phyloP scores from a whole-genome alignment of 768 basidiomycete genomes.

The Pisolithus albus region DNA sequence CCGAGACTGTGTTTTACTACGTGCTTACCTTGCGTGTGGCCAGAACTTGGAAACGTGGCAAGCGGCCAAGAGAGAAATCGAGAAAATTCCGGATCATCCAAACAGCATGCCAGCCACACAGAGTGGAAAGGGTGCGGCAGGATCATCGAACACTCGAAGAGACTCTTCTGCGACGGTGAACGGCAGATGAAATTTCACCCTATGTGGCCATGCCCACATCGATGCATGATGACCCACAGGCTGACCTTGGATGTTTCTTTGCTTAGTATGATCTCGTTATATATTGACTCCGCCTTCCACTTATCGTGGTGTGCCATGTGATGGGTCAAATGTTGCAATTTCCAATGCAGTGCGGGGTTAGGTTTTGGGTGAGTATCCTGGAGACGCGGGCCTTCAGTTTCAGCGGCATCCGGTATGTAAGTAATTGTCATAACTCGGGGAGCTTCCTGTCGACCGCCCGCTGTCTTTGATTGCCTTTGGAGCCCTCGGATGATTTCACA shows the following conservation, averaged over 20 bases:
- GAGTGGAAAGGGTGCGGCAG: constrained; percentile 26
- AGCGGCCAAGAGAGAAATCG: constrained; percentile 88
- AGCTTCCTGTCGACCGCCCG: too few relatives aligned
- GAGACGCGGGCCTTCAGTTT: background rate
- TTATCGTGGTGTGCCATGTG: background rate
- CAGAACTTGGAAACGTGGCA: constrained; percentile 98
- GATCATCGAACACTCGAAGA: constrained; percentile 41
- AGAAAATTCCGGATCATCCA: constrained; percentile 86
- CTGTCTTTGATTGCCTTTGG: background rate
- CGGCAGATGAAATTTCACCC: constrained; percentile 37
- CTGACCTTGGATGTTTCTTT: background rate
- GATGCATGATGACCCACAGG: too few relatives aligned
- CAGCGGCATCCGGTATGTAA: too few relatives aligned
- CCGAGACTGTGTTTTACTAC: background rate
- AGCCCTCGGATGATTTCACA: too few relatives aligned
- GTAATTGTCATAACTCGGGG: too few relatives aligned
- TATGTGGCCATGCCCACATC: background rate
- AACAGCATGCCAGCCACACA: constrained; percentile 51
- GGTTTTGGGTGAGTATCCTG: background rate
- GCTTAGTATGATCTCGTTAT: constrained; percentile 2
- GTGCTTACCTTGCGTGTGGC: constrained; percentile 12
- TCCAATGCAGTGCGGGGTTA: constrained; percentile 19
- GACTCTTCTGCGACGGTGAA: constrained; percentile 70
- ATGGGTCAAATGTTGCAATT: constrained; percentile 2
- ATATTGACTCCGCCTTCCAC: constrained; percentile 5